Evolutionary conservation across 495 filamentous ascomycete species (phyloP), one percentile per base, ranked within the genome.

Genomic region (Aspergillus affinis): DNA sequence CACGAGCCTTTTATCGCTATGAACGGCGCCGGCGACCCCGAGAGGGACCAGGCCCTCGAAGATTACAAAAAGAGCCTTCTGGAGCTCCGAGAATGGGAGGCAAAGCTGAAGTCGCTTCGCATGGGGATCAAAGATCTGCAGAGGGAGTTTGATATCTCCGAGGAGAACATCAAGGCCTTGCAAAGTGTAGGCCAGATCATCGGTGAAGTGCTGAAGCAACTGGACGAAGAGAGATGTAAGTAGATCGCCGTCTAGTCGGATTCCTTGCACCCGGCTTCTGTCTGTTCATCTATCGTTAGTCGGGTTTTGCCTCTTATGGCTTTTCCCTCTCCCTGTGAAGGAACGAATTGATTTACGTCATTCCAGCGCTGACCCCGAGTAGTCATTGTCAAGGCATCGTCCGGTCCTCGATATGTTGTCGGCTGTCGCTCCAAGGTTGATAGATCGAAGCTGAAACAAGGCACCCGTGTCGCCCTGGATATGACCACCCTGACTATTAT

Each of bases 401-500:
- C 93, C 5, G 95, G 95, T 26, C 95, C 95, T 53, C 87, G 95
- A 70, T 99, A 99, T 75, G 95, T 99, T 51, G 95, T 99, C 70
- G 95, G 95, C 54, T 99, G 95, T 79, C 88, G 95, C 57, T 97
- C 92, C 41, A 98, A 98, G 76, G 94, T 99, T 65, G 94, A 98
- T 76, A 97, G 96, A 74, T 77, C 81, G 55, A 97, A 97, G 80
- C 81, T 99, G 65, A 97, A 97, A 82, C 95, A 99, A 77, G 95
- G 95, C 62, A 96, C 93, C 4, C 92, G 95, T 66, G 95, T 99
- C 60, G 94, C 95, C 48, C 90, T 99, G 56, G 95, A 99, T 72
- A 99, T 99, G 95, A 99, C 95, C 44, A 99, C 95, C 17, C 88
- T 99, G 61, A 99, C 95, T 27, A 99, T 99, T 75, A 99, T 99